Conservation (phyloP, 2,329 filamentous ascomycete species). For the Colletotrichum shisoi region DNA sequence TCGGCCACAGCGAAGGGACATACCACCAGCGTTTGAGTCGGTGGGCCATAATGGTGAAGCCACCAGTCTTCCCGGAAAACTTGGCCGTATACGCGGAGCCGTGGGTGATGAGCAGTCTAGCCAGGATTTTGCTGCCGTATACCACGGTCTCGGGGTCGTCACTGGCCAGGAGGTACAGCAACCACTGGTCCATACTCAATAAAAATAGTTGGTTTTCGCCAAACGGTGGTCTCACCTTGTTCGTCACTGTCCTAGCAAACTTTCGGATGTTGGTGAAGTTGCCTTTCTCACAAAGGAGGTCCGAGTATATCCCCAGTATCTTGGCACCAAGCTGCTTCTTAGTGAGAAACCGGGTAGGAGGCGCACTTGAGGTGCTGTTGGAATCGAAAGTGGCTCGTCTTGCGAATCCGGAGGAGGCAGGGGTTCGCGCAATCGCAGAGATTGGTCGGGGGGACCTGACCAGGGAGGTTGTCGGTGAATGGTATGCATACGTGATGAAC, state of each 20-base stretch:
- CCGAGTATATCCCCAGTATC: slow-evolving; percentile 79
- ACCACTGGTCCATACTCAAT: slow-evolving; percentile 68
- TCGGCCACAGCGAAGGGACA: slow-evolving; percentile 81
- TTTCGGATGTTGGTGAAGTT: slow-evolving; percentile 77
- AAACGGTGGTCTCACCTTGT: slow-evolving; percentile 70
- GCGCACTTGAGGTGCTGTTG: slow-evolving; percentile 43
- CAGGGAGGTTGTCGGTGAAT: slow-evolving; percentile 61
- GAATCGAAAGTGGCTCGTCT: slow-evolving; percentile 52
- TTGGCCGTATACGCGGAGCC: slow-evolving; percentile 83
- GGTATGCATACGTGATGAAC: slow-evolving; percentile 91
- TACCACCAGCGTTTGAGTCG: slow-evolving; percentile 90
- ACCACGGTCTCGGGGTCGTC: slow-evolving; percentile 83
- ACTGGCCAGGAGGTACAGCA: slow-evolving; percentile 88
- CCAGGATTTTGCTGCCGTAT: slow-evolving; percentile 81
- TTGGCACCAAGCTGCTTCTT: slow-evolving; percentile 76
- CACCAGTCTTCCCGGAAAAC: slow-evolving; percentile 82
- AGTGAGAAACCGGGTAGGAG: slow-evolving; percentile 56
- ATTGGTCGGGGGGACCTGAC: slow-evolving; percentile 61
- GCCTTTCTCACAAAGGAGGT: slow-evolving; percentile 77
- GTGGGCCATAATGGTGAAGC: slow-evolving; percentile 84
- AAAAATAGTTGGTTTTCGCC: slow-evolving; percentile 39
- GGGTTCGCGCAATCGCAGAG: slow-evolving; percentile 51
- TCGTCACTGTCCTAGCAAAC: slow-evolving; percentile 93
- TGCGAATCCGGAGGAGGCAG: slow-evolving; percentile 52
- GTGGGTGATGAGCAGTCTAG: slow-evolving; percentile 82